phyloP scores from a whole-genome alignment of 148 eudicot genomes.

The Nepenthes gracilis region DNA sequence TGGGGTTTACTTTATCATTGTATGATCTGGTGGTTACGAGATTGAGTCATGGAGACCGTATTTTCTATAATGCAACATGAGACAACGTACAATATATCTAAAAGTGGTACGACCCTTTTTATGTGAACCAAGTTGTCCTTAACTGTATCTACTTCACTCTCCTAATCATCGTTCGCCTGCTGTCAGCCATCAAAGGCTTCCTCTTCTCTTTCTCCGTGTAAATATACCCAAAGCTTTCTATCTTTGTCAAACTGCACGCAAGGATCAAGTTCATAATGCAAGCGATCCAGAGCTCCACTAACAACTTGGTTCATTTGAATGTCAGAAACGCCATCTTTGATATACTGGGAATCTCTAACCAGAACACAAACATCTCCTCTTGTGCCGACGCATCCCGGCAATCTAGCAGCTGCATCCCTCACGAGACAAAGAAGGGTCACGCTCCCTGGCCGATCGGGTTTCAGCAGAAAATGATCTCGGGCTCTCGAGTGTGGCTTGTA shows the following conservation, averaged over 20 bases:
- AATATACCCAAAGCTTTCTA: slow-evolving; percentile 51
- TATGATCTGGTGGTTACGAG: too few species aligned
- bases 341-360: slow-evolving; percentile 50
- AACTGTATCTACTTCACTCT: too few species aligned
- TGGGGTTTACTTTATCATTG: too few species aligned
- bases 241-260: slow-evolving; percentile 51
- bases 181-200: background rate
- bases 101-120: too few species aligned
- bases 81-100: too few species aligned
- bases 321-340: slow-evolving; percentile 49
- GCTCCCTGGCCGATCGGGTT: slow-evolving; percentile 46
- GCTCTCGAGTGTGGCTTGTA: slow-evolving; percentile 46
- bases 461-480: slow-evolving; percentile 48
- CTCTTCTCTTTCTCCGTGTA: slow-evolving; percentile 52
- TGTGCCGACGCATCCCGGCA: slow-evolving; percentile 60
- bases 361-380: slow-evolving; percentile 59
- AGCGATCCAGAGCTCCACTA: slow-evolving; percentile 62
- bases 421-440: slow-evolving; percentile 58
- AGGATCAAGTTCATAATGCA: slow-evolving; percentile 69
- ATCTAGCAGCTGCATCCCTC: slow-evolving; percentile 62
- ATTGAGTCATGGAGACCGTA: too few species aligned
- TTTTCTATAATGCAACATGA: too few species aligned
- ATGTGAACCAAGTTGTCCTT: too few species aligned
- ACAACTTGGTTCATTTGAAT: slow-evolving; percentile 47
- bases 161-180: background rate